A percentile compares a stretch with the other conserved stretches of the same genome.
Conservation (phyloP, 768 basidiomycete species). For the Infundibulicybe gibba region DNA sequence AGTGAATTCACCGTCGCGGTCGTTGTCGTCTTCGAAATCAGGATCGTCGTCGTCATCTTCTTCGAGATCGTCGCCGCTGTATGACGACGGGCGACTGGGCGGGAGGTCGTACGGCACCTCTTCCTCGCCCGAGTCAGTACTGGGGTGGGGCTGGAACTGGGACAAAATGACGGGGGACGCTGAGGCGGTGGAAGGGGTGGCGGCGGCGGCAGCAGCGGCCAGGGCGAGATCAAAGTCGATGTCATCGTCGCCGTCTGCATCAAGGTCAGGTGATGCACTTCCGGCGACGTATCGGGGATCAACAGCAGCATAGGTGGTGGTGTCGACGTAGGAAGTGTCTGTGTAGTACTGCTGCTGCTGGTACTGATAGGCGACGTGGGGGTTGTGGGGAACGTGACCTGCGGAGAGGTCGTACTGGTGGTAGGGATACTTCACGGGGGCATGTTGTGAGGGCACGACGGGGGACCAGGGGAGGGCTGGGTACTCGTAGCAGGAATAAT, state of each 20-base stretch:
- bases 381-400: too few species aligned
- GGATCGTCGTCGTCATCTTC: background rate
- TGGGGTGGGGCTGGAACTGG: background rate
- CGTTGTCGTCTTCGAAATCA: slow-evolving; percentile 10
- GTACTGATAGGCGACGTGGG: too few species aligned
- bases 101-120: background rate
- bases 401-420: too few species aligned
- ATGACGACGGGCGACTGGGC: slow-evolving; percentile 2
- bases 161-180: background rate
- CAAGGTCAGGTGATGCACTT: background rate
- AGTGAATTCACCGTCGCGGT: slow-evolving; percentile 9
- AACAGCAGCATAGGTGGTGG: too few species aligned
- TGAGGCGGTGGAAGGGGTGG: background rate
- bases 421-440: too few species aligned
- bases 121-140: background rate
- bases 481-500: too few species aligned
- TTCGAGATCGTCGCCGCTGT: slow-evolving; percentile 2
- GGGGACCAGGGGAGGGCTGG: too few species aligned
- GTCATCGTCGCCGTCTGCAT: slow-evolving; percentile 12
- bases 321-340: too few species aligned
- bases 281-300: too few species aligned
- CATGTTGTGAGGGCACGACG: too few species aligned
- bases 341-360: too few species aligned
- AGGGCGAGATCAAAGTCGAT: slow-evolving; percentile 16
- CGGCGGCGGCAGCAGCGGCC: slow-evolving; percentile 3